These are phyloP conservation scores for Oryza nivara DNA, from an alignment of 176 grass and related monocot species.

Conservation along the genomic window DNA sequence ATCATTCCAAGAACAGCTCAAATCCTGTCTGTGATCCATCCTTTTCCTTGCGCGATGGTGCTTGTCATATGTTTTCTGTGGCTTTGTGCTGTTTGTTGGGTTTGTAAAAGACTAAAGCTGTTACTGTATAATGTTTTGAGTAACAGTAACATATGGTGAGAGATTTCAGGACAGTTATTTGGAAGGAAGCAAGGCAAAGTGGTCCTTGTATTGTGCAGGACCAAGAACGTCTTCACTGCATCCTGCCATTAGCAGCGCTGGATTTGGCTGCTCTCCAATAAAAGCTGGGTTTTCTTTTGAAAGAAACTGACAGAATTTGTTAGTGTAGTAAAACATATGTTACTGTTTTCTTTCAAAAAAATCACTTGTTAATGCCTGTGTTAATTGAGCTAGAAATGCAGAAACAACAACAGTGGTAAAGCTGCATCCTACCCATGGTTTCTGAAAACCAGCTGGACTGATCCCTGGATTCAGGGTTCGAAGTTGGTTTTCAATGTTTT, in stretches of 20 bases:
- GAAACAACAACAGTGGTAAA: neutral
- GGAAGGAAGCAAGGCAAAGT: slow-evolving; percentile 21
- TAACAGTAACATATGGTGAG: neutral
- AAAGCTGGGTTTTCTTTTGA: neutral
- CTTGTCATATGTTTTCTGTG: neutral
- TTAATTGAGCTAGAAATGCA: neutral
- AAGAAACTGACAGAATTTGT: neutral
- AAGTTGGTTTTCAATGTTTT: neutral
- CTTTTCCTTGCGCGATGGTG: neutral
- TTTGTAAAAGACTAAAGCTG: slow-evolving; percentile 21
- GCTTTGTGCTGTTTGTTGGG: slow-evolving; percentile 19
- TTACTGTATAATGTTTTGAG: neutral
- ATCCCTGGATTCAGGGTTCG: no score
- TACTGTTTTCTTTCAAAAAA: neutral
- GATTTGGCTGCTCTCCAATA: slow-evolving; percentile 34
- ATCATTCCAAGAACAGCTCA: neutral
- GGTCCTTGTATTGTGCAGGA: slow-evolving; percentile 38
- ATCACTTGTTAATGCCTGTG: neutral
- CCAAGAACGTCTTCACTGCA: slow-evolving; percentile 39
- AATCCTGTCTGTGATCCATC: neutral
- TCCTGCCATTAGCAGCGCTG: slow-evolving; percentile 34
- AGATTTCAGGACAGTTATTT: slow-evolving; percentile 16
- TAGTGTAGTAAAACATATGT: neutral
- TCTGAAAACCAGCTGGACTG: neutral
- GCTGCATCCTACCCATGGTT: neutral